Percentiles rank a stretch among this genome's conserved stretches.
These are phyloP conservation scores for Colletotrichum liriopes DNA, from an alignment of 2,329 filamentous ascomycete genomes.

Conservation along the genomic window DNA sequence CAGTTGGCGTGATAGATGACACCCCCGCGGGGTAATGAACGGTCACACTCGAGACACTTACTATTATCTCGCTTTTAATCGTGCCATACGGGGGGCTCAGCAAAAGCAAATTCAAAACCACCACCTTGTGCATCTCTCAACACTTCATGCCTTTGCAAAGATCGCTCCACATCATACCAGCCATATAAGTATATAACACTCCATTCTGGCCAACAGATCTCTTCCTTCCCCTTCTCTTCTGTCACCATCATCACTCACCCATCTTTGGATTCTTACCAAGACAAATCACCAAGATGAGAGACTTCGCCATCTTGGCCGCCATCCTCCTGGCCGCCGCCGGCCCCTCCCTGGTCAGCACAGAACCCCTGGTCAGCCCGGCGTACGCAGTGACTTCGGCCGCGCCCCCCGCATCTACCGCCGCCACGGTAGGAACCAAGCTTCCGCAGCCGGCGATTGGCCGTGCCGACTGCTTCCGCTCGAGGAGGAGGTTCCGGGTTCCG, in stretches of 20 bases:
- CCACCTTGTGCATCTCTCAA: slow-evolving; percentile 1
- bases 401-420: neutral
- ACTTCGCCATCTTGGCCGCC: neutral
- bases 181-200: slow-evolving; percentile 1
- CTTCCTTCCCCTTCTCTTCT: neutral
- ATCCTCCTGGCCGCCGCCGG: slow-evolving; percentile 9
- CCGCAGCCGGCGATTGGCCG: neutral
- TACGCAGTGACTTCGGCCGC: neutral
- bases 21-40: neutral
- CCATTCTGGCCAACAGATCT: neutral
- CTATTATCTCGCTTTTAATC: neutral
- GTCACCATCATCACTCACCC: neutral
- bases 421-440: neutral
- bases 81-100: neutral
- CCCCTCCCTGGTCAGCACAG: neutral
- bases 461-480: neutral
- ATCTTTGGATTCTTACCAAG: neutral
- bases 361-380: neutral
- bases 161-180: neutral
- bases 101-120: neutral
- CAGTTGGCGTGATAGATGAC: neutral
- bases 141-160: neutral
- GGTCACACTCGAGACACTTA: neutral
- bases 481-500: neutral
- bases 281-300: neutral